Base-by-base conservation (phyloP, 306 rosid species). In the Corylus heterophylla region DNA sequence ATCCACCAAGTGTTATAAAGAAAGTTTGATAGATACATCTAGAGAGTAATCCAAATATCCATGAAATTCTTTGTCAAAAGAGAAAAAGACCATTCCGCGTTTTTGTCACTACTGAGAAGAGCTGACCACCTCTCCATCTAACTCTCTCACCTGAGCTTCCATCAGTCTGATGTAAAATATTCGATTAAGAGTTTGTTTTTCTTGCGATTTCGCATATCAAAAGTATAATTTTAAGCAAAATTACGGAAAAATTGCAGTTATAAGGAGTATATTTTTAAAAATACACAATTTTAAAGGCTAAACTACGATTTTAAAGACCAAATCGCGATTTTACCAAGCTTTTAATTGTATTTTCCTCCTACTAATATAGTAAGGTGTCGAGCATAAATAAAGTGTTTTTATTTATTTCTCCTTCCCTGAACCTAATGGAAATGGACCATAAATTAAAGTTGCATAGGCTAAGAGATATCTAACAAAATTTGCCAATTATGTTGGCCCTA, bases 101-200 rank as follows among this genome's bases (percentile, higher is more conserved):
- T 74, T 74, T 81, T 81, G 79, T 78, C 85, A 78, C 59, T 78
- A 62, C 44, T 29, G 54, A 31, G 22, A 39, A 50, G 76, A 18
- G 70, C 25, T 39, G 49, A 8, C 9, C 31, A 18, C 18, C 31
- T 18, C 29, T 37, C 22, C 6, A 37, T 20, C 20, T 16, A 20
- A 64, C 47, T 12, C n/a, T 22, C 14, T 12, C 9, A 64, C n/a
- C 45, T 12, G 6, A 29, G 29, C 22, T 16, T 14, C 51, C 16
- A 35, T 16, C 2, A 7, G 9, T 64, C 1, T 16, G 49, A 62
- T 29, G n/a, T 29, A 29, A 20, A 61, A 51, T 51, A 51, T 0
- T 13, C 14, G 35, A 31, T 31, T 31, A 1, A 31, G 35, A 31
- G 35, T 31, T 31, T 31, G 35, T 31, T 31, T 31, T 31, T 31